Conservation (phyloP, 768 basidiomycete genomes). For the Strobilomyces echinocephalus region DNA sequence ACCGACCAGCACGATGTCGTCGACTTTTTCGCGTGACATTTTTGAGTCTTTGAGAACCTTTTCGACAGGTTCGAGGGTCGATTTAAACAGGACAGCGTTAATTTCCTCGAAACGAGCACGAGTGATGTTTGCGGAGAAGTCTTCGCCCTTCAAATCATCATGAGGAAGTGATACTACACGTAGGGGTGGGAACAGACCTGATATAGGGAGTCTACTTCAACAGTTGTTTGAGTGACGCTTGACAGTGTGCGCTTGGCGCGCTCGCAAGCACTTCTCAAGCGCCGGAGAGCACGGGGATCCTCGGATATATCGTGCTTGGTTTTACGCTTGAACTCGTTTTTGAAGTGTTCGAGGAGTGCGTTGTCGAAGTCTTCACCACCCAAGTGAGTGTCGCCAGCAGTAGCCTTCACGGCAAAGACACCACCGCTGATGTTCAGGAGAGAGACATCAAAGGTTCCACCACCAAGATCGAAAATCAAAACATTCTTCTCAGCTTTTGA, state of each 20-base stretch:
- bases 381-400: constrained; percentile 98
- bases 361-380: constrained; percentile 99
- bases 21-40: constrained; percentile 94
- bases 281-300: constrained; percentile 93
- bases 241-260: constrained; percentile 99
- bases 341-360: constrained; percentile 96
- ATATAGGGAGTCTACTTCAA: constrained; percentile 98
- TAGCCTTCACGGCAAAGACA: constrained; percentile 99
- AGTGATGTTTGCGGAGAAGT: constrained; percentile 98
- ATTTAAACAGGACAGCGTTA: constrained; percentile 92
- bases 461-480: constrained; percentile 98
- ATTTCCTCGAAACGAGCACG: constrained; percentile 99
- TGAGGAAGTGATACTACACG: constrained; percentile 3
- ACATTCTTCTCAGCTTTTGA: constrained; percentile 95
- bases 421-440: constrained; percentile 96
- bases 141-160: constrained; percentile 64
- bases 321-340: constrained; percentile 98
- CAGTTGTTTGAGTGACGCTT: constrained; percentile 96
- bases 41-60: constrained; percentile 99
- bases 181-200: constrained; percentile 47
- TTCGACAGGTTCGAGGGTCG: constrained; percentile 96
- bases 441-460: constrained; percentile 99
- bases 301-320: constrained; percentile 95
- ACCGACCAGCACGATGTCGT: constrained; percentile 99
- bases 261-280: constrained; percentile 95